These are phyloP conservation scores for Simplicillium aogashimaense DNA, from an alignment of 2,329 filamentous ascomycete genomes.

Conservation along the genomic window DNA sequence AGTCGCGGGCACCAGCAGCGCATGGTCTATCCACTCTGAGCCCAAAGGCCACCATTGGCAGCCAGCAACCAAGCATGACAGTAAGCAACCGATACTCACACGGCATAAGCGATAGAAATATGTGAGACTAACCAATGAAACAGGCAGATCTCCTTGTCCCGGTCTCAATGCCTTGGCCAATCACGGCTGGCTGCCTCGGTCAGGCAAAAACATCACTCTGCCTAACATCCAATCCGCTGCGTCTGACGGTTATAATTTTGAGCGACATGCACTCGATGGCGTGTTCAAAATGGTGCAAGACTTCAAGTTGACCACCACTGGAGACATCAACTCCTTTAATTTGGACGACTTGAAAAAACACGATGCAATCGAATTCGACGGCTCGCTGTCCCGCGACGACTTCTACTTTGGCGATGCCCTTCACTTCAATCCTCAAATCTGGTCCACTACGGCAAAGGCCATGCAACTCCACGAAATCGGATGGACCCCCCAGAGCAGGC, in stretches of 20 bases:
- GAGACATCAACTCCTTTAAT: conserved; percentile 9
- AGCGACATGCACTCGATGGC: conserved; percentile 4
- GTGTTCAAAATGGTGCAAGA: conserved; percentile 1
- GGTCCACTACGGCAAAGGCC: conserved; percentile 10
- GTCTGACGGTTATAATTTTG: conserved; percentile 10
- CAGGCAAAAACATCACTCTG: conserved; percentile 12
- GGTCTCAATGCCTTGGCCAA: conserved; percentile 14
- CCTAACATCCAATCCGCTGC: conserved; percentile 8
- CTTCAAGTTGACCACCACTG: conserved; percentile 9
- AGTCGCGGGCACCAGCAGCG: no score
- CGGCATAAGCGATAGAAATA: no score
- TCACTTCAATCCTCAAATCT: conserved; percentile 17
- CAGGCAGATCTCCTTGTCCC: neutral
- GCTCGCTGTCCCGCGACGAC: conserved; percentile 19
- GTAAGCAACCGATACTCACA: no score
- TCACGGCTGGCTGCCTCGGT: conserved; percentile 15
- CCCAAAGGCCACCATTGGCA: no score
- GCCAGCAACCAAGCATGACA: no score
- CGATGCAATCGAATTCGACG: conserved; percentile 20
- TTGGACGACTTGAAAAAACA: conserved; percentile 8
- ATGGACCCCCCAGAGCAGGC: conserved; percentile 9
- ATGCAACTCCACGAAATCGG: conserved; percentile 2
- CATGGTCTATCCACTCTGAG: no score
- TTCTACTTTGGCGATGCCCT: conserved; percentile 18
- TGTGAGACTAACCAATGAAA: neutral